phyloP scores from a whole-genome alignment of 2,329 filamentous ascomycete species.

The Colletotrichum viniferum region DNA sequence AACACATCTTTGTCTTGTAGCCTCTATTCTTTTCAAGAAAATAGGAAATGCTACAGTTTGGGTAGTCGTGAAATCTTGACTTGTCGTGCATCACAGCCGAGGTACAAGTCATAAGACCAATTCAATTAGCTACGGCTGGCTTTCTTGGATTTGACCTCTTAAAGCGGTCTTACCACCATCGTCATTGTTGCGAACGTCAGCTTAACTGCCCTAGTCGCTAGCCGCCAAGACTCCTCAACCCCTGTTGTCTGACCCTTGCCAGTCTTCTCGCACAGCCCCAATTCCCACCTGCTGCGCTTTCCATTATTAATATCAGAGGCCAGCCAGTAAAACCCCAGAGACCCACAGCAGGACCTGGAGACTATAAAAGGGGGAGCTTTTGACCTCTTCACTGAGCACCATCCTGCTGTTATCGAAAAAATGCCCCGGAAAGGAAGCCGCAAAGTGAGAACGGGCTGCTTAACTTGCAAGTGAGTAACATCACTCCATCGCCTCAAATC shows the following conservation, averaged over 20 bases:
- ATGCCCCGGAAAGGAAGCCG: conserved; percentile 42
- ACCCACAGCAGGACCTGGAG: background rate
- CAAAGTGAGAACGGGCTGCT: conserved; percentile 53
- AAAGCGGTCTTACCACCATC: background rate
- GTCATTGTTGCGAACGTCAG: background rate
- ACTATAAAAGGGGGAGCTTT: background rate
- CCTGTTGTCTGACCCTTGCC: background rate
- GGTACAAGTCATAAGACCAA: rapidly evolving
- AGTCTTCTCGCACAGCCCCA: background rate
- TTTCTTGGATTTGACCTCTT: rapidly evolving
- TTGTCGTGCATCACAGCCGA: background rate
- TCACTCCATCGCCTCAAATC: background rate
- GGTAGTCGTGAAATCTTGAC: background rate
- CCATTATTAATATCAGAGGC: background rate
- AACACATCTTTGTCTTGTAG: rapidly evolving
- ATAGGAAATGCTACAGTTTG: background rate
- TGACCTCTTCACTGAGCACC: background rate
- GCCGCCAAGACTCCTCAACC: background rate
- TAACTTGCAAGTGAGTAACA: conserved; percentile 58
- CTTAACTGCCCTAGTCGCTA: background rate
- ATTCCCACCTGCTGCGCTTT: background rate
- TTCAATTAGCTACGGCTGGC: rapidly evolving
- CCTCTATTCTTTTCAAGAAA: rapidly evolving
- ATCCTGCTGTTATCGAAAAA: background rate
- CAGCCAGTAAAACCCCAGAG: background rate